Base-by-base conservation (phyloP, 371 early-diverging fungal genomes). In the Circinella minor region DNA sequence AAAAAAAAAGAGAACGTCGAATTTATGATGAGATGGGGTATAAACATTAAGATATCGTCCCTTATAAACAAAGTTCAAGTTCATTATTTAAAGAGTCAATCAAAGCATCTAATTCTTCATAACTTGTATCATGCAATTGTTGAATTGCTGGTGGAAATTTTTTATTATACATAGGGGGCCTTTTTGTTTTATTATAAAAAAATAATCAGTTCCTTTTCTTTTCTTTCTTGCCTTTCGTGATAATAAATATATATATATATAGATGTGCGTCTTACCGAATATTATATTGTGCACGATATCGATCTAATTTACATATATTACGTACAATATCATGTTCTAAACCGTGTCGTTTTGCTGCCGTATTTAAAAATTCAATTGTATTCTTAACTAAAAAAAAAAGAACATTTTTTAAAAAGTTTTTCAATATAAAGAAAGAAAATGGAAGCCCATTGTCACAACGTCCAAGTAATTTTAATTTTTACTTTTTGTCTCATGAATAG, bases 241-340 rank as follows among this genome's bases (percentile, higher is more conserved):
- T n/a, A 17, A 38, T n/a, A n/a, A n/a, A n/a, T n/a, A n/a, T n/a
- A n/a, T n/a, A 36, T n/a, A 36, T 17, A 34, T 34, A 1, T 2
- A 38, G 2, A n/a, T 13, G n/a, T 6, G 27, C 9, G 20, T 55
- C 55, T 51, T 66, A 71, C 71, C 71, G 62, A 10, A 64, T 55
- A 15, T 62, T 57, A 54, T 71, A 71, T 20, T 61, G 38, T 17
- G 65, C 49, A 36, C 61, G 61, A 27, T 71, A 47, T 20, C 36
- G 54, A 36, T 71, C 65, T 27, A 71, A 36, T 36, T 61, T 43
- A 43, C 71, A 71, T 2, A 71, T 61, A 57, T 71, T 71, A 10
- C 67, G 67, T 54, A 71, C 71, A 55, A 71, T 55, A 17, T 66
- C 64, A 55, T 55, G 55, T 34, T 66, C 71, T 17, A 71, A 36